Conservation (phyloP, 2,329 filamentous ascomycete genomes). For the Fusarium gaditjirri region DNA sequence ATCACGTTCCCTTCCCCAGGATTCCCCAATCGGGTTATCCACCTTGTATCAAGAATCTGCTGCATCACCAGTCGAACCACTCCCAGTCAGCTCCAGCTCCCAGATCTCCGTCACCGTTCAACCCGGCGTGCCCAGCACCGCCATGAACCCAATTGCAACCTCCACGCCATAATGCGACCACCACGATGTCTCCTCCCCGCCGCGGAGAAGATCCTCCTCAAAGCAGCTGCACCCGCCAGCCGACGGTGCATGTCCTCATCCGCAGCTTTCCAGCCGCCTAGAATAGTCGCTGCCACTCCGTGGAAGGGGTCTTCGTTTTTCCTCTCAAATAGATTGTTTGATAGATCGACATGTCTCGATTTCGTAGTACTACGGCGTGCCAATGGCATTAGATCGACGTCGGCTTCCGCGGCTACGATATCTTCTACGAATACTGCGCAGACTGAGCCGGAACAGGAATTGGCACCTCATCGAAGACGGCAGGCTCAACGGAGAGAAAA, state of each 20-base stretch:
- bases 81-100: slow-evolving; percentile 10
- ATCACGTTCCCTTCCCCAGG: slow-evolving; percentile 37
- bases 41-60: slow-evolving; percentile 33
- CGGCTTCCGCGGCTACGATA: slow-evolving; percentile 35
- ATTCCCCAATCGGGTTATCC: slow-evolving; percentile 36
- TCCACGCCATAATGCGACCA: slow-evolving; percentile 49
- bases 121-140: slow-evolving; percentile 20
- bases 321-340: slow-evolving; percentile 51
- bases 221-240: slow-evolving; percentile 32
- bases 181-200: slow-evolving; percentile 47
- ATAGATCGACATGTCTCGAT: slow-evolving; percentile 52
- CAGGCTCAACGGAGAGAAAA: slow-evolving; percentile 46
- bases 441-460: slow-evolving; percentile 26
- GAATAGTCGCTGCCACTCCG: slow-evolving; percentile 33
- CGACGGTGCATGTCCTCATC: slow-evolving; percentile 48
- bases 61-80: slow-evolving; percentile 41
- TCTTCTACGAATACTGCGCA: slow-evolving; percentile 32
- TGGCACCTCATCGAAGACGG: slow-evolving; percentile 51
- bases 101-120: slow-evolving; percentile 9
- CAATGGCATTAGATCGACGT: slow-evolving; percentile 45
- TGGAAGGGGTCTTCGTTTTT: slow-evolving; percentile 46
- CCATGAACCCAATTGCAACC: slow-evolving; percentile 46
- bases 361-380: slow-evolving; percentile 45
- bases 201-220: slow-evolving; percentile 45
- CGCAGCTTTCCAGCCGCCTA: slow-evolving; percentile 39